Evolutionary conservation across 176 grass and related monocot species (phyloP).

Genomic region (Zoysia japonica): DNA sequence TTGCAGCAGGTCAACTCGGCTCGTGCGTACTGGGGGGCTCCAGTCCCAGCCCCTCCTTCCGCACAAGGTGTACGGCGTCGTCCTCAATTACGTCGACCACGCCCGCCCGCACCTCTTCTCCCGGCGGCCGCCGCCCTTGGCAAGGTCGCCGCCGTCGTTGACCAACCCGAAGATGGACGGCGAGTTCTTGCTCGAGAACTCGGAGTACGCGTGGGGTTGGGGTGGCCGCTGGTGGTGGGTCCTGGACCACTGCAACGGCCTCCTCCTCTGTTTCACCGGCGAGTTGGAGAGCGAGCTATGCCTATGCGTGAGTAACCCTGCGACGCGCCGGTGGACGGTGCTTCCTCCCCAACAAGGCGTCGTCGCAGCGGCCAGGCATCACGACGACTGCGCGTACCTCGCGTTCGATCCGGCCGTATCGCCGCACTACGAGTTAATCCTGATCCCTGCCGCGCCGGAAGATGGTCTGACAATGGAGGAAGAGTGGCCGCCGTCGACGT

Average conservation of each 20-base stretch:
- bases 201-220: background rate
- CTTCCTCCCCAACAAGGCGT: background rate
- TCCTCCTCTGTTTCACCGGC: background rate
- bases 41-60: background rate
- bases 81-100: background rate
- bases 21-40: background rate
- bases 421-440: background rate
- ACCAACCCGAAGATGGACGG: background rate
- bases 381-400: background rate
- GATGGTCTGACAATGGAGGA: no score
- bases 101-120: conserved; percentile 8
- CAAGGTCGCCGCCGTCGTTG: background rate
- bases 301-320: background rate
- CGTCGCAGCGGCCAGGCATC: no score
- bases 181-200: background rate
- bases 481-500: no score
- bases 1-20: no score
- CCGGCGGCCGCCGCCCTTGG: background rate
- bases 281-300: background rate
- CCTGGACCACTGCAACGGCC: conserved; percentile 24
- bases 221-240: background rate
- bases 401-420: background rate
- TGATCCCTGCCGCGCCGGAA: background rate
- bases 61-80: background rate
- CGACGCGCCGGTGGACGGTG: background rate